Conservation (phyloP, 305 asterid species). For the Caryopteris hybrid region DNA sequence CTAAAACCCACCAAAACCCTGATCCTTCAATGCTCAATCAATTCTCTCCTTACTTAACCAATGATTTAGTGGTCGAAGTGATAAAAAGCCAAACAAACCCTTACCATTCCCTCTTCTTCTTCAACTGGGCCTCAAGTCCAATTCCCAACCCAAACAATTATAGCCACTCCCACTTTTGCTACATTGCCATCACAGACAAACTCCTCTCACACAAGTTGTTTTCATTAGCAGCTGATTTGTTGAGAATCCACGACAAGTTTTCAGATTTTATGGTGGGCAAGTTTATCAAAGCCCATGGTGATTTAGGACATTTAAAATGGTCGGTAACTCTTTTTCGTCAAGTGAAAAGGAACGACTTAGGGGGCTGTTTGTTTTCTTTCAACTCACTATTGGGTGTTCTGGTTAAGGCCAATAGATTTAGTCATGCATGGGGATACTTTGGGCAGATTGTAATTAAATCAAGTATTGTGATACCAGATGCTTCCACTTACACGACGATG, state of each 20-base stretch:
- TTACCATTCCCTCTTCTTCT: slow-evolving; percentile 44
- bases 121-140: slow-evolving; percentile 42
- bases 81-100: slow-evolving; percentile 33
- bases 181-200: slow-evolving; percentile 42
- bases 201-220: slow-evolving; percentile 34
- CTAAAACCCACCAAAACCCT: slow-evolving; percentile 19
- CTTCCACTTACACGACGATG: slow-evolving; percentile 38
- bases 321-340: slow-evolving; percentile 28
- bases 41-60: slow-evolving; percentile 34
- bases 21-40: slow-evolving; percentile 31
- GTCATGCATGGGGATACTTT: slow-evolving; percentile 30
- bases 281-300: slow-evolving; percentile 48
- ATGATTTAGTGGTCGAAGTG: slow-evolving; percentile 24
- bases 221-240: slow-evolving; percentile 28
- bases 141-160: slow-evolving; percentile 27
- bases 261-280: slow-evolving; percentile 50
- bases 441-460: slow-evolving; percentile 34
- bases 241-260: slow-evolving; percentile 25
- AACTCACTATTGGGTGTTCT: slow-evolving; percentile 44
- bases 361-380: slow-evolving; percentile 39
- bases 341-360: slow-evolving; percentile 22
- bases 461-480: slow-evolving; percentile 30
- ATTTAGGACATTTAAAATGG: slow-evolving; percentile 38
- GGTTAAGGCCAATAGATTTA: slow-evolving; percentile 28
- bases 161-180: slow-evolving; percentile 34